Conservation (phyloP, 225 moss, liverwort and hornwort genomes). For the Bryum argenteum region DNA sequence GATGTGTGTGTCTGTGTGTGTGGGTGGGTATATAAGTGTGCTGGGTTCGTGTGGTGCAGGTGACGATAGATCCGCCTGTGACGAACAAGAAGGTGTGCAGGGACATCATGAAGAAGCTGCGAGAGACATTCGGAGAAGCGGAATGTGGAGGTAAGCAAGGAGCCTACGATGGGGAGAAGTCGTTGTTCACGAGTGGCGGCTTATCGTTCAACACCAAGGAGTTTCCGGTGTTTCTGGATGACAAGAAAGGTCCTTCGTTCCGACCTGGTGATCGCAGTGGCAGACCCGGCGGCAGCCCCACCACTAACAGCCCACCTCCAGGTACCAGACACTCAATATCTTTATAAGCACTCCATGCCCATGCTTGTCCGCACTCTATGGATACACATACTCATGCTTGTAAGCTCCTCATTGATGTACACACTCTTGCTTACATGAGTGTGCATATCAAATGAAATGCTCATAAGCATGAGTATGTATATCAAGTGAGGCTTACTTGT, state of each 20-base stretch:
- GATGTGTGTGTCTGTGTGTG: neutral
- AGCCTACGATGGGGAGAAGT: slow-evolving; percentile 92
- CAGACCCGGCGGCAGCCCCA: slow-evolving; percentile 49
- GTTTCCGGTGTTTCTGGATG: slow-evolving; percentile 78
- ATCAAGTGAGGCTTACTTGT: too few species aligned
- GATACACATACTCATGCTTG: too few species aligned
- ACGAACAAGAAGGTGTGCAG: slow-evolving; percentile 72
- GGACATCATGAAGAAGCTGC: slow-evolving; percentile 78
- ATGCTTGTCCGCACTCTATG: too few species aligned
- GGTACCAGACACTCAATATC: neutral
- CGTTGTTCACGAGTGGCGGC: slow-evolving; percentile 78
- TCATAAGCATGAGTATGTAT: too few species aligned
- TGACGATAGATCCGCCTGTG: slow-evolving; percentile 66
- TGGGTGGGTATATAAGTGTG: neutral
- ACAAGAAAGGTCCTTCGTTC: slow-evolving; percentile 61
- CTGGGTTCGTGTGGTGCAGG: slow-evolving; percentile 41
- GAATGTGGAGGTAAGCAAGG: slow-evolving; percentile 70
- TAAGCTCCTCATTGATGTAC: too few species aligned
- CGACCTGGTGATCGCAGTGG: slow-evolving; percentile 48
- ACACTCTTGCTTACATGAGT: too few species aligned
- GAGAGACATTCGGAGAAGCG: slow-evolving; percentile 64
- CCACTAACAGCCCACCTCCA: slow-evolving; percentile 38
- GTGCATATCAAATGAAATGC: too few species aligned
- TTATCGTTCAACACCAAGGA: slow-evolving; percentile 60
- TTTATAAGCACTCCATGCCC: too few species aligned